Evolutionary conservation across 176 grass and related monocot species (phyloP).

Genomic region (Aechmea fasciata): DNA sequence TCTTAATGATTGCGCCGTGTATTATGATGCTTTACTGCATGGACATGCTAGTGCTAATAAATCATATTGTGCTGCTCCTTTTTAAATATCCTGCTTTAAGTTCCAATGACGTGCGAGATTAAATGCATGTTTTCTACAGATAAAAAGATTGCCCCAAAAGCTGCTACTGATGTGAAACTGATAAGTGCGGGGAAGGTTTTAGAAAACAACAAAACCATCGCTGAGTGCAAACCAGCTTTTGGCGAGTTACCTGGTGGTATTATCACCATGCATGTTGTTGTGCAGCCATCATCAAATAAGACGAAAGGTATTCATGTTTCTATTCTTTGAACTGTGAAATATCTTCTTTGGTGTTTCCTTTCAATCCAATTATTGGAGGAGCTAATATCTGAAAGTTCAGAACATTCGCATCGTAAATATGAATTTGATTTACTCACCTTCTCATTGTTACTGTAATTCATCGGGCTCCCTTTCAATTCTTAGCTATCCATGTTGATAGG

Average conservation of each 20-base stretch:
- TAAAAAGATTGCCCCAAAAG: conserved; percentile 58
- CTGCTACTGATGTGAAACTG: conserved; percentile 60
- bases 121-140: conserved; percentile 23
- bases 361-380: background rate
- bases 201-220: conserved; percentile 60
- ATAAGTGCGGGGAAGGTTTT: conserved; percentile 65
- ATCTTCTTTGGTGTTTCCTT: background rate
- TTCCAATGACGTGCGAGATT: background rate
- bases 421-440: conserved; percentile 14
- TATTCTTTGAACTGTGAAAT: background rate
- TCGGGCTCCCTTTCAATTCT: too few species aligned
- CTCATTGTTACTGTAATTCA: conserved; percentile 1
- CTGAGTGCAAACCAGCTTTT: conserved; percentile 63
- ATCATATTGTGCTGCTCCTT: background rate
- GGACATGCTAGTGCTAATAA: background rate
- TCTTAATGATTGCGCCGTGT: too few species aligned
- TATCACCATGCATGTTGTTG: conserved; percentile 71
- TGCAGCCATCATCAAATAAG: conserved; percentile 54
- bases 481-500: too few species aligned
- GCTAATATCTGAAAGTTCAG: background rate
- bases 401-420: background rate
- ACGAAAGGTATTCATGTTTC: conserved; percentile 43
- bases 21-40: too few species aligned
- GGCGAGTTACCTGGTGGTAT: conserved; percentile 44
- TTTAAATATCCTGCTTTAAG: background rate